Percentiles rank a stretch among this genome's conserved stretches.
phyloP scores from a whole-genome alignment of 495 filamentous ascomycete species.

The Evernia prunastri region DNA sequence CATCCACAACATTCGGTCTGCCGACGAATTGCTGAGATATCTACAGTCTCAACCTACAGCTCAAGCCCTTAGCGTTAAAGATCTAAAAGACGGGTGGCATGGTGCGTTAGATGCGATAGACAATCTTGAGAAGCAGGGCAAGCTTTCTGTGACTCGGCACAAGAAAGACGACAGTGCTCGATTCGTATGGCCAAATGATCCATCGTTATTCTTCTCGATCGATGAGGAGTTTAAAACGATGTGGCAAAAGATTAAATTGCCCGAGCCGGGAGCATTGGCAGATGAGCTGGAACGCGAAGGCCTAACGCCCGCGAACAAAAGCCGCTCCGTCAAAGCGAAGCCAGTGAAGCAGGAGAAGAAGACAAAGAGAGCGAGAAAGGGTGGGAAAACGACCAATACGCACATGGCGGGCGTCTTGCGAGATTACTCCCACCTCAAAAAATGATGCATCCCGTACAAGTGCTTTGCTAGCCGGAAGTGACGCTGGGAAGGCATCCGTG shows the following conservation, averaged over 20 bases:
- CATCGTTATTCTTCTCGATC: slow-evolving; percentile 64
- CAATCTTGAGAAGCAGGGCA: slow-evolving; percentile 67
- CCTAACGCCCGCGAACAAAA: slow-evolving; percentile 72
- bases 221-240: slow-evolving; percentile 75
- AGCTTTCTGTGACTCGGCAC: slow-evolving; percentile 76
- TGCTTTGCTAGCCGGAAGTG: slow-evolving; percentile 15
- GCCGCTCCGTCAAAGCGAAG: slow-evolving; percentile 52
- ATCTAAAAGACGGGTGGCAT: slow-evolving; percentile 91
- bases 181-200: slow-evolving; percentile 84
- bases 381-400: slow-evolving; percentile 82
- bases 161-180: slow-evolving; percentile 86
- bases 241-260: slow-evolving; percentile 77
- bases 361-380: slow-evolving; percentile 58
- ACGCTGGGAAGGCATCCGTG: not conserved
- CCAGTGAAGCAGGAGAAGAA: slow-evolving; percentile 54
- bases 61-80: slow-evolving; percentile 71
- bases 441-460: slow-evolving; percentile 20
- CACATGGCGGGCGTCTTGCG: slow-evolving; percentile 86
- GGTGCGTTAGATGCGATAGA: slow-evolving; percentile 71
- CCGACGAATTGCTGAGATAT: slow-evolving; percentile 67
- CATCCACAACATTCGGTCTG: slow-evolving; percentile 66
- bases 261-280: slow-evolving; percentile 66
- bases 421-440: slow-evolving; percentile 67
- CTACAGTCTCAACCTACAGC: slow-evolving; percentile 78
- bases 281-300: slow-evolving; percentile 64